These are phyloP conservation scores for Oryza australiensis DNA, from an alignment of 176 grass and related monocot species.

Conservation along the genomic window DNA sequence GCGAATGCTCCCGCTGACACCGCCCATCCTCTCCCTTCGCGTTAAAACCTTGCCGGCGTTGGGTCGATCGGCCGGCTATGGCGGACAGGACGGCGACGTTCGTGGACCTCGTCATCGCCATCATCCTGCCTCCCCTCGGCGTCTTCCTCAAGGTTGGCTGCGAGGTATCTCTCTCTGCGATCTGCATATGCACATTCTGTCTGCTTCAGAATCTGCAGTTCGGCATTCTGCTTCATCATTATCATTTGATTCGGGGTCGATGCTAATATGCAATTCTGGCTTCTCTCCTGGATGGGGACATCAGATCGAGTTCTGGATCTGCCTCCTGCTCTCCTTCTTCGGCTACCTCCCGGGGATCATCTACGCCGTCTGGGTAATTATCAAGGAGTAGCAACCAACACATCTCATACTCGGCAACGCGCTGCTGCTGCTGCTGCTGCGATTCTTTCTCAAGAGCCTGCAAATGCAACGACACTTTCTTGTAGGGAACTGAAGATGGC, in stretches of 20 bases:
- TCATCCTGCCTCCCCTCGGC: constrained; percentile 54
- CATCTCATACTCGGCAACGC: background rate
- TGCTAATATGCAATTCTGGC: too few relatives aligned
- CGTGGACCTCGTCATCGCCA: constrained; percentile 40
- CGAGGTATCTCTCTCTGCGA: constrained; percentile 19
- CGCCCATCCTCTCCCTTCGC: background rate
- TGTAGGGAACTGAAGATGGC: background rate
- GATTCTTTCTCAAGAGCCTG: background rate
- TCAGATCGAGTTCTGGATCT: constrained; percentile 48
- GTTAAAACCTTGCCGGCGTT: too few relatives aligned
- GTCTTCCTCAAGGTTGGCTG: constrained; percentile 51
- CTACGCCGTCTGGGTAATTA: constrained; percentile 45
- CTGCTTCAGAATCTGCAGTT: background rate
- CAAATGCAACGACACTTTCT: background rate
- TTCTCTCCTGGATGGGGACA: background rate
- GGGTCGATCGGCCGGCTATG: background rate
- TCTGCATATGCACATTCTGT: too few relatives aligned
- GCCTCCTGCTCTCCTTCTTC: constrained; percentile 24
- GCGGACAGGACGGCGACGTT: constrained; percentile 25
- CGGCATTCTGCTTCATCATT: background rate
- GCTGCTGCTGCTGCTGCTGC: background rate
- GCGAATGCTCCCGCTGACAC: background rate
- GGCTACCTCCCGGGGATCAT: constrained; percentile 40
- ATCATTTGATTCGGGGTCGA: too few relatives aligned
- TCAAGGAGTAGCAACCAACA: background rate